Conservation (phyloP, 257 asterid genomes). For the Jaltomata sinuosa region DNA sequence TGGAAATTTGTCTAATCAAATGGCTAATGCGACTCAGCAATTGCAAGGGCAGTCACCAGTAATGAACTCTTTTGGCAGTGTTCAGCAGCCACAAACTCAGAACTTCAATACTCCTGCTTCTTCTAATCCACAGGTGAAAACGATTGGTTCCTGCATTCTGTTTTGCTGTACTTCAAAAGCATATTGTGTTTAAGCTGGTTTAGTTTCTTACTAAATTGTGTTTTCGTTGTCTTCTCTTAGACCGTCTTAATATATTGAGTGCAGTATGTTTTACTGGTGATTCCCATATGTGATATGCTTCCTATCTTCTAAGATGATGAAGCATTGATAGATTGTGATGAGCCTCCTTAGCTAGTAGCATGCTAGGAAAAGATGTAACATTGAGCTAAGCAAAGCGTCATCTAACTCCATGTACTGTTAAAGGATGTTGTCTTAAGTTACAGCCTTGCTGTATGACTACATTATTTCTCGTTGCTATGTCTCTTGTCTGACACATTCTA, state of each 20-base stretch:
- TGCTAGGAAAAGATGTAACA: not conserved
- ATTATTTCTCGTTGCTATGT: not conserved
- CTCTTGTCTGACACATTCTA: not conserved
- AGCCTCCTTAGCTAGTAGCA: not conserved
- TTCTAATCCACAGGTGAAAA: constrained; percentile 30
- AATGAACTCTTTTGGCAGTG: not conserved
- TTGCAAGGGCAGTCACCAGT: constrained; percentile 9
- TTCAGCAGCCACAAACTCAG: not conserved
- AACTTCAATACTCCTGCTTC: constrained; percentile 17
- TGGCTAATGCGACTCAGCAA: constrained; percentile 20
- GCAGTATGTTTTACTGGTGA: not conserved
- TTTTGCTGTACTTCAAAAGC: constrained; percentile 10
- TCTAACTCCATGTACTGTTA: not conserved
- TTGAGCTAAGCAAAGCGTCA: not conserved
- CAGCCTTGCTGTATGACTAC: not conserved
- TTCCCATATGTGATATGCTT: not conserved
- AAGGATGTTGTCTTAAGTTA: not conserved
- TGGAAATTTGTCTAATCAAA: constrained; percentile 23
- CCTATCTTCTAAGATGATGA: not conserved
- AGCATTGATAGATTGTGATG: constrained; percentile 12
- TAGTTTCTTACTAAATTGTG: not conserved
- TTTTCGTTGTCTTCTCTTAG: constrained; percentile 7
- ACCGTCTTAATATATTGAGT: not conserved
- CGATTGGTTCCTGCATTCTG: not conserved
- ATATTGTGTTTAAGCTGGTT: not conserved